phyloP scores from a whole-genome alignment of 352 stramenopile genomes.

The Globisporangium rhizosaccharum region DNA sequence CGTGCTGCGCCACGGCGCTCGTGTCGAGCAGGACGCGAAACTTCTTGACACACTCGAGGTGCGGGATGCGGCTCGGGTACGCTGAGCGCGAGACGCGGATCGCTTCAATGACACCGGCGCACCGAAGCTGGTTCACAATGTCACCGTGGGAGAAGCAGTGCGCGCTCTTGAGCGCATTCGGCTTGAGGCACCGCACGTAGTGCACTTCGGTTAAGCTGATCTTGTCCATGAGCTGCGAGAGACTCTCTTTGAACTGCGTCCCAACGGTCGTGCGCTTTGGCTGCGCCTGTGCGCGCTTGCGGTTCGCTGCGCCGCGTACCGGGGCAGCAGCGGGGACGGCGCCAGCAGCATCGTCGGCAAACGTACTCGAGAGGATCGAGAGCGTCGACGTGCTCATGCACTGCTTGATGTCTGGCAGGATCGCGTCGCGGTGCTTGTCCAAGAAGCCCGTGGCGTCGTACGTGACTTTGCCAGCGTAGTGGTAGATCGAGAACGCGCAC shows the following conservation, averaged over 20 bases:
- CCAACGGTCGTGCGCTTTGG: constrained; percentile 71
- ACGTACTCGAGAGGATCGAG: constrained; percentile 64
- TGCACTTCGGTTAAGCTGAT: constrained; percentile 83
- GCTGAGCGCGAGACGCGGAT: constrained; percentile 84
- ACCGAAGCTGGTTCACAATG: constrained; percentile 81
- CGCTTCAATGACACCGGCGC: constrained; percentile 81
- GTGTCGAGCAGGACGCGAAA: constrained; percentile 51
- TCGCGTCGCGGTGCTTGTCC: constrained; percentile 81
- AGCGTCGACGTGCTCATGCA: constrained; percentile 73
- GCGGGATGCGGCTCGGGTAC: constrained; percentile 75
- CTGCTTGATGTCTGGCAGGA: constrained; percentile 82
- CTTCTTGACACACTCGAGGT: constrained; percentile 77
- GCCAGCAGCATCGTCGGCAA: constrained; percentile 32
- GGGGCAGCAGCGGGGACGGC: constrained; percentile 7
- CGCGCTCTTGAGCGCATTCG: constrained; percentile 70
- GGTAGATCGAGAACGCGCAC: constrained; percentile 79
- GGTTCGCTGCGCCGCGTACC: constrained; percentile 11
- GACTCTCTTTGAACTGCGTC: constrained; percentile 83
- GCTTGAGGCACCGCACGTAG: constrained; percentile 85
- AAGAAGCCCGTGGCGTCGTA: constrained; percentile 81
- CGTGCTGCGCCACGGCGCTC: constrained; percentile 17
- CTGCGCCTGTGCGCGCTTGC: constrained; percentile 48
- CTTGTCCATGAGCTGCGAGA: constrained; percentile 82
- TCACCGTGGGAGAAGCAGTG: constrained; percentile 64
- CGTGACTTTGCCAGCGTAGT: constrained; percentile 84